A percentile compares a stretch with the other conserved stretches of the same genome.
Conservation (phyloP, 2,329 filamentous ascomycete genomes). For the Colletotrichum musae region DNA sequence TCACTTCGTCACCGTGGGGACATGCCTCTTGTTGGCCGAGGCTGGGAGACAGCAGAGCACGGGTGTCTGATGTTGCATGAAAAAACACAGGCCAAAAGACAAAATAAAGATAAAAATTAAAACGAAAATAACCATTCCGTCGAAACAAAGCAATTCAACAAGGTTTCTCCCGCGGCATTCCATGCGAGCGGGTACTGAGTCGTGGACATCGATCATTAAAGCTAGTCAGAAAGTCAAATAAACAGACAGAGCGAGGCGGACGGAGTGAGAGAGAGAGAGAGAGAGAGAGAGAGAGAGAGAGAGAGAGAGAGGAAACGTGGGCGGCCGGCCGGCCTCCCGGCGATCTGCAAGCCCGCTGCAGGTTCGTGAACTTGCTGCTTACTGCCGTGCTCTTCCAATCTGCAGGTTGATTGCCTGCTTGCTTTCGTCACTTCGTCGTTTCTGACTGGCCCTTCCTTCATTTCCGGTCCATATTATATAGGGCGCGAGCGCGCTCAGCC, state of each 20-base stretch:
- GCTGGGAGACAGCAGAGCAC: not conserved
- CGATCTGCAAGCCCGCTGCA: conserved; percentile 33
- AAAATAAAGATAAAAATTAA: no score
- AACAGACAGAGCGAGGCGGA: not conserved
- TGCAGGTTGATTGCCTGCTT: not conserved
- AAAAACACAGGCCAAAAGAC: not conserved
- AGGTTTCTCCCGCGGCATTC: conserved; percentile 6
- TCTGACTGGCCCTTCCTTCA: conserved; percentile 12
- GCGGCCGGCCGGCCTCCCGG: conserved; percentile 22
- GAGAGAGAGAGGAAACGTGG: conserved; percentile 12
- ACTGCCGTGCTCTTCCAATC: not conserved
- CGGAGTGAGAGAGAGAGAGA: not conserved
- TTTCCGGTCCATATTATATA: conserved; percentile 24
- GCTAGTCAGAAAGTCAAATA: conserved; percentile 29
- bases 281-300: not conserved
- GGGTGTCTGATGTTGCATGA: not conserved
- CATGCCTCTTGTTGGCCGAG: not conserved
- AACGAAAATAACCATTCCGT: conserved; percentile 10
- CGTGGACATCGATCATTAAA: conserved; percentile 20
- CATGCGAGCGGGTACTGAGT: conserved; percentile 26
- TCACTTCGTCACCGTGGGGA: not conserved
- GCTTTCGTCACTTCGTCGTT: not conserved
- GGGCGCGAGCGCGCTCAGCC: conserved; percentile 1
- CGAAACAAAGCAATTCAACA: conserved; percentile 29
- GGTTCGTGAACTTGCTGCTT: not conserved